Conservation (phyloP, 1,284 basidiomycete genomes). For the Sanguinoderma infundibulare region DNA sequence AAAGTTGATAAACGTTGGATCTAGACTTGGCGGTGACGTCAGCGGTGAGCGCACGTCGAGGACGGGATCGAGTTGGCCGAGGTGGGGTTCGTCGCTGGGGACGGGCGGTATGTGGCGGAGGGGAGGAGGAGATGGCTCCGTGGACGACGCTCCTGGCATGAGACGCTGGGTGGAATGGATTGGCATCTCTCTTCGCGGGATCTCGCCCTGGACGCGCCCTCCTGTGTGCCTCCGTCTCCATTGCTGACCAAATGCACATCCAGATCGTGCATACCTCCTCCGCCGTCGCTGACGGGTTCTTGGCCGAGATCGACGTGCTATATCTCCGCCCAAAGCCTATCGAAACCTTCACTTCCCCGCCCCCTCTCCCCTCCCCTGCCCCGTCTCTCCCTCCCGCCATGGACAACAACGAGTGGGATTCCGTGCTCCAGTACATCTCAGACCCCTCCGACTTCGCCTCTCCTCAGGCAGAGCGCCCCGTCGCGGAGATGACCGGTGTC, state of each 20-base stretch:
- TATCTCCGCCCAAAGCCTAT: not conserved
- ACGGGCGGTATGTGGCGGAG: no score
- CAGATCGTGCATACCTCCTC: not conserved
- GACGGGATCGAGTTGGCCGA: no score
- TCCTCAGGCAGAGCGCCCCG: constrained; percentile 38
- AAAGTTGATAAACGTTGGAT: no score
- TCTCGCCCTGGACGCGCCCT: not conserved
- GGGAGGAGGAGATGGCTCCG: no score
- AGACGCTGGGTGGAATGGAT: no score
- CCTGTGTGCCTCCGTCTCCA: not conserved
- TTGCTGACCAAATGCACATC: not conserved
- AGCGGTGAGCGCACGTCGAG: no score
- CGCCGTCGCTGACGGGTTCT: not conserved
- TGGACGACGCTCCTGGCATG: no score
- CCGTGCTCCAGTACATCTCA: constrained; percentile 65
- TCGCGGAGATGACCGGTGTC: constrained; percentile 32
- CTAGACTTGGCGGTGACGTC: no score
- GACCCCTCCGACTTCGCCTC: constrained; percentile 51
- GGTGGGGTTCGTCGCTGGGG: no score
- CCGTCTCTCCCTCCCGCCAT: constrained; percentile 25
- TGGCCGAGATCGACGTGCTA: not conserved
- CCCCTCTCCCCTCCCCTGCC: not conserved
- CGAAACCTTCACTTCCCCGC: not conserved
- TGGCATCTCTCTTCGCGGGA: no score
- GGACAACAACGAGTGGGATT: constrained; percentile 62